Base-by-base conservation (phyloP, 2,329 filamentous ascomycete species). In the Ilyonectria robusta region DNA sequence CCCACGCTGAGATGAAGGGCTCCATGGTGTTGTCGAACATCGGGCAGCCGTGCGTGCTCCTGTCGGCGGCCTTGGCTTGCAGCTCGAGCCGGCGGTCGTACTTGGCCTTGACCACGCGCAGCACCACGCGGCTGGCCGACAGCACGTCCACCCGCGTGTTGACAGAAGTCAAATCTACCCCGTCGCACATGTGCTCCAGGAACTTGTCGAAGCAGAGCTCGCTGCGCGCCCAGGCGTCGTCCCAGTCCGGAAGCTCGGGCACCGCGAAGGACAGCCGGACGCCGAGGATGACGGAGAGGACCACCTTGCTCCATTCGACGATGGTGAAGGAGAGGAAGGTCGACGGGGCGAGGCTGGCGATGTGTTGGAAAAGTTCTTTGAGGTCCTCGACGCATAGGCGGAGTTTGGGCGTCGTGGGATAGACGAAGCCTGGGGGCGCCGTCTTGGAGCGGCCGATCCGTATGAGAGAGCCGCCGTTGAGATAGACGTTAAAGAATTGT, bases 11-110 rank as follows among this genome's bases (percentile, higher is more conserved):
- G 29, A 86, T 76, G 53, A 84, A 86, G 35, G 78, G 71, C n/a
- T 86, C 82, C 64, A 88, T 68, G 63, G 81, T 86, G 9, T 82
- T 84, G 67, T 88, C 85, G 46, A 87, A 77, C 83, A 88, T 85
- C 15, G 86, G 86, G 65, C 86, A 88, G 5, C 77, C 78, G 19
- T 75, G 67, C n/a, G 66, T 42, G 40, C 56, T 47, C 19, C 31
- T 59, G 26, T 63, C 44, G 3, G 46, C 56, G 1, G 44, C 46
- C 37, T 61, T 59, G 15, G 58, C 67, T 29, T 82, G 67, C 53
- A 76, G 75, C 3, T 79, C 80, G 4, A 84, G 70, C 31, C 84
- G 80, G 48, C 76, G 80, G 46, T 81, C 77, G 72, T 83, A 88
- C 76, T 86, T 88, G 21, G 73, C 73, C 74, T 77, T 82, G 46